Evolutionary conservation across 169 alveolate species (phyloP), one percentile per base, ranked within the genome.

Genomic region (Eimeria necatrix): DNA sequence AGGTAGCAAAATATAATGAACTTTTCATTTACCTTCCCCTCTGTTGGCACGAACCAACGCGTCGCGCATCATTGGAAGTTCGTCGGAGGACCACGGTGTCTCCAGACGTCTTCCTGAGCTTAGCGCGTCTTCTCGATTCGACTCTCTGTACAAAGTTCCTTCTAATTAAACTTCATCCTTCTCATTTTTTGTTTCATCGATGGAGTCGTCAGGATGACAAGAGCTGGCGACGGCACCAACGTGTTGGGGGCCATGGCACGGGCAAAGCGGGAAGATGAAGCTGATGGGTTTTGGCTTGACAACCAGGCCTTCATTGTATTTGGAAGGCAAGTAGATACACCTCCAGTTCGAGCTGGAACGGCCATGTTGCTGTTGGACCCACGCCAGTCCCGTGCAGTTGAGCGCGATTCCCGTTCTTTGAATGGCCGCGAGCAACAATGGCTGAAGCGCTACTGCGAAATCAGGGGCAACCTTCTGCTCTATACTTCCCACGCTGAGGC

Each of bases 401-500:
- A 91, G 76, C n/a, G 87, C 46, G 48, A 20, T 12, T 81, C 41
- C 12, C 59, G 46, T 14, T 20, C 74, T 24, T 12, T 26, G 49
- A 22, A 20, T 26, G 61, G n/a, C 24, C 14, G 18, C 12, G 32
- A 14, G 48, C 61, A 70, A 76, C 84, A 80, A 59, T 91, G 95
- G 95, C 85, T 78, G 61, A 83, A 56, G 92, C 81, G 91, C 18
- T 91, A 76, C n/a, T 91, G 95, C 83, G 91, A 56, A 18, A 24
- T 91, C 41, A 91, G 80, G 16, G 91, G 91, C 48, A 91, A 91
- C 61, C 4, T 91, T 80, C 74, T 91, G 41, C 61, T 56, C 24
- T 91, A 76, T 78, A 91, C 95, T n/a, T 86, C 91, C 16, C 91
- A 76, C 51, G 24, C 83, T 20, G 95, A 80, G 46, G 91, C 95